Evolutionary conservation across 805 yeast species (phyloP).

Genomic region (Priceomyces medius): DNA sequence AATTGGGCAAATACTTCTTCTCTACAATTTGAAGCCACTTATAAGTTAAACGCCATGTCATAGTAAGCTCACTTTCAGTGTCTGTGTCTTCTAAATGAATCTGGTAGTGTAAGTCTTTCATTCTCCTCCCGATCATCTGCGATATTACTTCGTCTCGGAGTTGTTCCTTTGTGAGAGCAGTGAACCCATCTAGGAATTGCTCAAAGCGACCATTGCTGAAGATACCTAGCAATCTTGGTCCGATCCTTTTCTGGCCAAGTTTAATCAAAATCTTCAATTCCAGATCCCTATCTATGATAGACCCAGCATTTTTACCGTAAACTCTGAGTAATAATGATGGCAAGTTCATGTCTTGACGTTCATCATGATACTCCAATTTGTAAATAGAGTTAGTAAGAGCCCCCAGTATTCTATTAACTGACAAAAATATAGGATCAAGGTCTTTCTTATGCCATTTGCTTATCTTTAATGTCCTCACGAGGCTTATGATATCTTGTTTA

Average conservation of each 20-base stretch:
- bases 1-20: conserved; percentile 40
- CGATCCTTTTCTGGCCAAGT: conserved; percentile 74
- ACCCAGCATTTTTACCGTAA: conserved; percentile 84
- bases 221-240: conserved; percentile 86
- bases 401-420: conserved; percentile 73
- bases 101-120: conserved; percentile 89
- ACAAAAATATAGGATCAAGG: conserved; percentile 42
- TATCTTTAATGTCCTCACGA: conserved; percentile 61
- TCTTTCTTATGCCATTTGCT: conserved; percentile 74
- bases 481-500: conserved; percentile 71
- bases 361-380: conserved; percentile 57
- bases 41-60: conserved; percentile 63
- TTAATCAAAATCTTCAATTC: conserved; percentile 75
- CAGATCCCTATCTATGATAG: conserved; percentile 79
- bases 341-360: conserved; percentile 33
- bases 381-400: conserved; percentile 92
- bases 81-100: conserved; percentile 64
- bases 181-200: conserved; percentile 83
- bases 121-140: conserved; percentile 88
- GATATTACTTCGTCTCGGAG: conserved; percentile 74
- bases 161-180: conserved; percentile 69
- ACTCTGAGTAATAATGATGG: conserved; percentile 73
- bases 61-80: conserved; percentile 53
- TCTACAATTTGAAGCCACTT: conserved; percentile 63
- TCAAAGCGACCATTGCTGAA: conserved; percentile 92